A percentile compares a stretch with the other conserved stretches of the same genome.
Conservation (phyloP, 2,329 filamentous ascomycete genomes). For the Colletotrichum chlorophyti region DNA sequence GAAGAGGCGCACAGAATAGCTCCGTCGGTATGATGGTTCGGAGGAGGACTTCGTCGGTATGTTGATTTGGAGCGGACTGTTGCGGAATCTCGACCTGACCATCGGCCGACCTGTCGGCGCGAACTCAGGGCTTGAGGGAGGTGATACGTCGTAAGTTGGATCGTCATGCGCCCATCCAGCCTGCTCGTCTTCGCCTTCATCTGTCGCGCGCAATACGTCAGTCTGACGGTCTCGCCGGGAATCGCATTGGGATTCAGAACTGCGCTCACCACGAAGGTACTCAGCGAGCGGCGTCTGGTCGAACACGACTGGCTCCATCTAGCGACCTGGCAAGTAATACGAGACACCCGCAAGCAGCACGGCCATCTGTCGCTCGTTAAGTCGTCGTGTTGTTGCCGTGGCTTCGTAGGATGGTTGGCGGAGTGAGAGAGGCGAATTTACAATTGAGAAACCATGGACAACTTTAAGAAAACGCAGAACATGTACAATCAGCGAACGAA, state of each 20-base stretch:
- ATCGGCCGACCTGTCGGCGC: slow-evolving; percentile 63
- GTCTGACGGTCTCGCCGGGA: slow-evolving; percentile 25
- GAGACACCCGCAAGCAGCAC: slow-evolving; percentile 26
- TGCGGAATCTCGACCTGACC: slow-evolving; percentile 60
- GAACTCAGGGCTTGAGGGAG: slow-evolving; percentile 58
- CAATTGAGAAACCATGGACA: neutral
- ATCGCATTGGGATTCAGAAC: neutral
- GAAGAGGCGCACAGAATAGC: slow-evolving; percentile 54
- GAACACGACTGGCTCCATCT: slow-evolving; percentile 87
- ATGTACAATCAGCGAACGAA: slow-evolving; percentile 10
- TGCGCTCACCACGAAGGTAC: slow-evolving; percentile 80
- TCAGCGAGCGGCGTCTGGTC: slow-evolving; percentile 87
- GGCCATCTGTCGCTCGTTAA: slow-evolving; percentile 27
- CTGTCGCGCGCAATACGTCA: slow-evolving; percentile 37
- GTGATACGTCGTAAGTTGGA: slow-evolving; percentile 49
- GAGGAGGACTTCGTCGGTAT: slow-evolving; percentile 48
- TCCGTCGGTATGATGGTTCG: slow-evolving; percentile 50
- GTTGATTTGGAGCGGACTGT: slow-evolving; percentile 52
- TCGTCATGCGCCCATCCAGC: slow-evolving; percentile 53
- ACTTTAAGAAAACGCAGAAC: slow-evolving; percentile 1
- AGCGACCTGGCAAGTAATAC: slow-evolving; percentile 25
- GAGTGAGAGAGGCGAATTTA: neutral
- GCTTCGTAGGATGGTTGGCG: slow-evolving; percentile 10
- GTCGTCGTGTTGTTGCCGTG: slow-evolving; percentile 15
- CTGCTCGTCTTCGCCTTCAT: slow-evolving; percentile 57